Percentiles rank a stretch among this genome's conserved stretches.
phyloP scores from a whole-genome alignment of 495 filamentous ascomycete species.

The Elasticomyces elasticus region DNA sequence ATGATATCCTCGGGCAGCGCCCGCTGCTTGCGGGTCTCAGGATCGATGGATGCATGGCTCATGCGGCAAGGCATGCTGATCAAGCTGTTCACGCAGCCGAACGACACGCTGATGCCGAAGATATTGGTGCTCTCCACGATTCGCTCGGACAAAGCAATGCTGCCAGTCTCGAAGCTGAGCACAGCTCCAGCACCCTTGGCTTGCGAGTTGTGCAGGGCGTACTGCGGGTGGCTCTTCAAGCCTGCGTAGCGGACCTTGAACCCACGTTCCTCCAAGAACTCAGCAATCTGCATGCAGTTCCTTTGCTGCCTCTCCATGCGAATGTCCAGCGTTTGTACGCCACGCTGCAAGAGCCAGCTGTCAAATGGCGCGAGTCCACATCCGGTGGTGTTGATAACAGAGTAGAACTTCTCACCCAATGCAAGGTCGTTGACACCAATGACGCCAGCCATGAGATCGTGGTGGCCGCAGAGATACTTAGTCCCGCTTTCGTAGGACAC shows the following conservation, averaged over 20 bases:
- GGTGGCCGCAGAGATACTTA: slow-evolving; percentile 94
- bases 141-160: slow-evolving; percentile 67
- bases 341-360: slow-evolving; percentile 87
- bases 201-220: slow-evolving; percentile 90
- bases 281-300: slow-evolving; percentile 81
- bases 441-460: slow-evolving; percentile 97
- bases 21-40: slow-evolving; percentile 79
- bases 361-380: slow-evolving; percentile 92
- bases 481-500: slow-evolving; percentile 96
- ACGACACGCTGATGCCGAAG: slow-evolving; percentile 92
- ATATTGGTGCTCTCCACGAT: slow-evolving; percentile 87
- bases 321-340: slow-evolving; percentile 90
- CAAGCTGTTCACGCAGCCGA: slow-evolving; percentile 94
- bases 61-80: slow-evolving; percentile 99
- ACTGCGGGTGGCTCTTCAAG: slow-evolving; percentile 86
- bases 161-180: slow-evolving; percentile 89
- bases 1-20: slow-evolving; percentile 95
- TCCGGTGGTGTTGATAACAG: slow-evolving; percentile 90
- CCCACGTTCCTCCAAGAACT: slow-evolving; percentile 82
- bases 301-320: slow-evolving; percentile 97
- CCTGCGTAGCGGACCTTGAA: slow-evolving; percentile 95
- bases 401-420: slow-evolving; percentile 83
- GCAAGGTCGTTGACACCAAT: slow-evolving; percentile 74
- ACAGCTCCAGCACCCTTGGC: slow-evolving; percentile 89
- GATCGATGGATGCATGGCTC: slow-evolving; percentile 98